Percentiles rank a stretch among this genome's conserved stretches.
Evolutionary conservation across 192 early-diverging fungal species (phyloP).

Genomic region (Backusella sp.): DNA sequence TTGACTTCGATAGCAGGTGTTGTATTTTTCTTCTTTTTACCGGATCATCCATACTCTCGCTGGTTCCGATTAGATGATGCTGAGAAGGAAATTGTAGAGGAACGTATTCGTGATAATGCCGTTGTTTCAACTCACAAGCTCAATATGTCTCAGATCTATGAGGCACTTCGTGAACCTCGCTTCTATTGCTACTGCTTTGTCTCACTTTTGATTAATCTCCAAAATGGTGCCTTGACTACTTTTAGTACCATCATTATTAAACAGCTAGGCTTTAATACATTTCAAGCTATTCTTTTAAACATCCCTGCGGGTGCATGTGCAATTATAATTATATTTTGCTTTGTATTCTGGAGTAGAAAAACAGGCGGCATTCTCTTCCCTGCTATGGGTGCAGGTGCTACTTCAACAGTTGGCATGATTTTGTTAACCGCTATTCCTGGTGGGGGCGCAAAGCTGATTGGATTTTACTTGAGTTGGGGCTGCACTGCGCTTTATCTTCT

Average conservation of each 20-base stretch:
- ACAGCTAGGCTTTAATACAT: background rate
- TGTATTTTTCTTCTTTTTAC: slow-evolving; percentile 27
- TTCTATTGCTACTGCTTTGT: slow-evolving; percentile 13
- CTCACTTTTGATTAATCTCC: slow-evolving; percentile 17
- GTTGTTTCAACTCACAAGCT: slow-evolving; percentile 15
- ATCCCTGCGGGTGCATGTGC: background rate
- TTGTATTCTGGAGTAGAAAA: background rate
- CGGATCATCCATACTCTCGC: slow-evolving; percentile 17
- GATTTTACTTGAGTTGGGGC: slow-evolving; percentile 16
- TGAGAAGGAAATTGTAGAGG: slow-evolving; percentile 29
- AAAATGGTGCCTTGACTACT: slow-evolving; percentile 24
- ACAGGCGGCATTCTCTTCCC: background rate
- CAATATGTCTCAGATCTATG: slow-evolving; percentile 16
- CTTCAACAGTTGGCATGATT: background rate
- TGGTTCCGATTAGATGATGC: slow-evolving; percentile 15
- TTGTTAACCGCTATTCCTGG: background rate
- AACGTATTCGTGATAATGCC: slow-evolving; percentile 26
- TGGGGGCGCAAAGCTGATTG: background rate
- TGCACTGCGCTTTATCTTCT: slow-evolving; percentile 11
- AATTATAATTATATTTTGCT: background rate
- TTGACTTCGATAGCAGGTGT: slow-evolving; percentile 20
- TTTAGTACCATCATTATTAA: slow-evolving; percentile 13
- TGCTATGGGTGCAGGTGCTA: background rate
- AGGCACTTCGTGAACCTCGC: slow-evolving; percentile 23
- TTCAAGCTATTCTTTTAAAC: slow-evolving; percentile 12